Evolutionary conservation across 208 protist species (phyloP).

Genomic region (Trypanosoma rangeli): DNA sequence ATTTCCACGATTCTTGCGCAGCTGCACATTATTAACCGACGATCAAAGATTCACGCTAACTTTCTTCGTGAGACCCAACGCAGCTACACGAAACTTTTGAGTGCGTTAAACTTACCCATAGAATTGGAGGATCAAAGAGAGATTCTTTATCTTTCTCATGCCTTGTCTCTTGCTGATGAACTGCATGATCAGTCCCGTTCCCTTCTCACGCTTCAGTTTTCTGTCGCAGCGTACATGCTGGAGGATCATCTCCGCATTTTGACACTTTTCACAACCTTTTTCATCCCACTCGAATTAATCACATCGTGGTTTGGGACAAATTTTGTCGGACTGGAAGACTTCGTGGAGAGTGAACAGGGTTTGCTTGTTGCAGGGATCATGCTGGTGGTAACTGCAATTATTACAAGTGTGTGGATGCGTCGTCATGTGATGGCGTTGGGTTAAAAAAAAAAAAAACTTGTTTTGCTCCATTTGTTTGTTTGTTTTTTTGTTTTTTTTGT

Average conservation of each 20-base stretch:
- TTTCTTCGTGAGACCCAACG: constrained; percentile 49
- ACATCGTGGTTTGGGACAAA: constrained; percentile 45
- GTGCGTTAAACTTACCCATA: constrained; percentile 27
- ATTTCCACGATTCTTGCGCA: constrained; percentile 39
- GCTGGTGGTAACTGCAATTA: constrained; percentile 13
- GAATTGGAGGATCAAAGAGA: constrained; percentile 30
- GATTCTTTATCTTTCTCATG: constrained; percentile 38
- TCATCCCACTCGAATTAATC: constrained; percentile 65
- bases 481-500: constrained; percentile 18
- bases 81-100: constrained; percentile 38
- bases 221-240: constrained; percentile 48
- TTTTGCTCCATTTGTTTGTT: constrained; percentile 9
- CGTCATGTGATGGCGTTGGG: background rate
- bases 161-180: constrained; percentile 36
- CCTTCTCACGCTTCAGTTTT: constrained; percentile 59
- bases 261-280: constrained; percentile 65
- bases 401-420: constrained; percentile 26
- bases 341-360: constrained; percentile 5
- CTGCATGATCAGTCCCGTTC: constrained; percentile 61
- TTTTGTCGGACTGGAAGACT: constrained; percentile 21
- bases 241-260: constrained; percentile 57
- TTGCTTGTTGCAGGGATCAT: constrained; percentile 1
- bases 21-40: constrained; percentile 48
- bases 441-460: constrained; percentile 1
- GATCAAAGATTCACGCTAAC: constrained; percentile 38